Evolutionary conservation across 192 early-diverging fungal species (phyloP).

Genomic region (Coemansia sp.): DNA sequence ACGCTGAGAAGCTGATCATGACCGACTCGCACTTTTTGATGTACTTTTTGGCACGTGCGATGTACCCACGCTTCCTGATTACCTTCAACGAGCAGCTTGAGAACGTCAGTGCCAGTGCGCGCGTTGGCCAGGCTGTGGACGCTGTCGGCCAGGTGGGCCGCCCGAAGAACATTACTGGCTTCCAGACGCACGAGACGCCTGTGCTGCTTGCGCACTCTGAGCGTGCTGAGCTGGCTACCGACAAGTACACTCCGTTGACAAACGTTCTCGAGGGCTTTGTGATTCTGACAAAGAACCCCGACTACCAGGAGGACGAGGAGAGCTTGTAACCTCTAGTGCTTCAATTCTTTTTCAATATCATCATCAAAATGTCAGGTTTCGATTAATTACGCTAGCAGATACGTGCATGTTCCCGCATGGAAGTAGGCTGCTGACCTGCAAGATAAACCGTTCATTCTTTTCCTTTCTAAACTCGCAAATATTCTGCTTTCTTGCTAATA

Average conservation of each 20-base stretch:
- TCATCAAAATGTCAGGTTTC: neutral
- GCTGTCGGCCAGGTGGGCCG: constrained; percentile 97
- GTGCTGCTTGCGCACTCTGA: constrained; percentile 95
- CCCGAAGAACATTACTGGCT: constrained; percentile 99
- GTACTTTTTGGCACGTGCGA: constrained; percentile 88
- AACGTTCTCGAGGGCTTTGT: constrained; percentile 95
- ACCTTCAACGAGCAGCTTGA: constrained; percentile 92
- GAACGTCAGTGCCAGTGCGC: constrained; percentile 78
- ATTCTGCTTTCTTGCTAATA: neutral
- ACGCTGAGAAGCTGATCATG: constrained; percentile 87
- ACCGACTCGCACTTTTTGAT: constrained; percentile 90
- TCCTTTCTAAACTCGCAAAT: neutral
- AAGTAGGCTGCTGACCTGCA: neutral
- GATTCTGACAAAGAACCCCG: constrained; percentile 90
- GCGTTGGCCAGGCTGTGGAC: constrained; percentile 99
- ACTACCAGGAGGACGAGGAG: constrained; percentile 71
- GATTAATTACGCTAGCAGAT: neutral
- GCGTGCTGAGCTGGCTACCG: constrained; percentile 96
- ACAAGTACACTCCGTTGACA: constrained; percentile 88
- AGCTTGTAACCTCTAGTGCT: constrained; percentile 1
- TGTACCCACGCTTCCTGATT: constrained; percentile 98
- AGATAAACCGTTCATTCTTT: neutral
- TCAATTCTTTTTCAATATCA: neutral
- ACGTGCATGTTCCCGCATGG: neutral
- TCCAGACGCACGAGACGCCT: constrained; percentile 97